Evolutionary conservation across 495 filamentous ascomycete species (phyloP), one percentile per base, ranked within the genome.

Genomic region (Trichodelitschia bisporula): DNA sequence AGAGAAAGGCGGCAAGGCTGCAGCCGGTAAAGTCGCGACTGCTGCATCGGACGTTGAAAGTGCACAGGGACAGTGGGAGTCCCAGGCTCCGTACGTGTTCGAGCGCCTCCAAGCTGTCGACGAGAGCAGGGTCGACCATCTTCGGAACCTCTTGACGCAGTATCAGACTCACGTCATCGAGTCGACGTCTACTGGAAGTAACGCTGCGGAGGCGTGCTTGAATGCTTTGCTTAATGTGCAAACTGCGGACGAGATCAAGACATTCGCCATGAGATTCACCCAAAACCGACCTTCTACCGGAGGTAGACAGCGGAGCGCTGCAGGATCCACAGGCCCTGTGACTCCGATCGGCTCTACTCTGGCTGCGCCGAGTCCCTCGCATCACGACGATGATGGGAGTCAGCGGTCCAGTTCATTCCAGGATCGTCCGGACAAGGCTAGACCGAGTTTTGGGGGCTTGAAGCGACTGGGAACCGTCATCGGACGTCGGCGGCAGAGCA

Each of bases 61-160:
- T 39, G 74, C 82, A 3, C 66, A 54, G 29, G 64, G 71, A 36
- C 75, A 90, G 48, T 99, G 89, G 89, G 74, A 92, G 19, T 89
- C 86, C 5, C 77, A 91, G 46, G 78, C 89, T 19, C 89, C 89
- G 4, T 95, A 77, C 50, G 72, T 93, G 33, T 95, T 89, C 45
- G 89, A 95, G 50, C 78, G 74, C 35, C 66, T 99, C 12, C 89
- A 99, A 49, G 70, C 79, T 4, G 55, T 82, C 12, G 89, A 99
- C 36, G 89, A 99, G 53, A 69, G 61, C 34, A 62, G 89, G 33
- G 59, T 89, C 36, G 92, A 93, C 47, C 75, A 90, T 48, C 59
- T 99, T 30, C 75, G 86, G 26, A 84, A 95, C 51, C 71, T 77
- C 31, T 61, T 99, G 24, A 95, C 86, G 1, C 86, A 91, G 40